Evolutionary conservation across 306 rosid genomes (phyloP), one percentile per base, ranked within the genome.

Genomic region (Inga oerstediana): DNA sequence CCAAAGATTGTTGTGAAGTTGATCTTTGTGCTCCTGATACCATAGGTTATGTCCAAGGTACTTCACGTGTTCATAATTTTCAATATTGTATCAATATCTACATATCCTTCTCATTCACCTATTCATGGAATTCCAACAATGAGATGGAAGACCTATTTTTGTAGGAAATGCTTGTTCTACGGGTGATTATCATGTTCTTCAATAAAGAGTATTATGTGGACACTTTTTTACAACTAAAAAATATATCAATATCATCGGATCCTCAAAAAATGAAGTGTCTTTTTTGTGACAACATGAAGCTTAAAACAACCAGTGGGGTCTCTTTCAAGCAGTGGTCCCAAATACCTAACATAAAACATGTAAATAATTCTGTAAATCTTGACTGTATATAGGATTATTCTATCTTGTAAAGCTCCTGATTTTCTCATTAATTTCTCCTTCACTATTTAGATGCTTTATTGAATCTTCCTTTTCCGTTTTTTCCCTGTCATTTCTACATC

Each of bases 21-120:
- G 86, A 85, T 79, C 89, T 80, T 82, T 85, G 78, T 86, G 93
- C 90, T 61, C 92, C 97, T 5, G 90, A 91, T 87, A 58, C 90
- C 48, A 75, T 86, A 67, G 90, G 85, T 85, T 69, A 75, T 83
- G 77, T 48, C 35, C 90, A 86, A 85, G 97, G 94, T 93, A 80
- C 76, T 75, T 68, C 46, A 7, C 10, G 24, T 35, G 22, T 69
- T 39, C 49, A 66, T 54, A 34, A 16, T 67, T 61, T 82, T 45
- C 16, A 69, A 35, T 78, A 64, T 59, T 44, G 76, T 74, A 48
- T 85, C 66, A 17, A 48, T 58, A 77, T 80, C 56, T 81, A 59
- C 64, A 20, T 34, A 44, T 77, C 34, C 58, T 83, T 65, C 82
- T 54, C 39, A 76, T 49, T 71, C 65, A 71, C 77, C 76, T 43